Base-by-base conservation (phyloP, 2,329 filamentous ascomycete genomes). In the Fusarium foetens region DNA sequence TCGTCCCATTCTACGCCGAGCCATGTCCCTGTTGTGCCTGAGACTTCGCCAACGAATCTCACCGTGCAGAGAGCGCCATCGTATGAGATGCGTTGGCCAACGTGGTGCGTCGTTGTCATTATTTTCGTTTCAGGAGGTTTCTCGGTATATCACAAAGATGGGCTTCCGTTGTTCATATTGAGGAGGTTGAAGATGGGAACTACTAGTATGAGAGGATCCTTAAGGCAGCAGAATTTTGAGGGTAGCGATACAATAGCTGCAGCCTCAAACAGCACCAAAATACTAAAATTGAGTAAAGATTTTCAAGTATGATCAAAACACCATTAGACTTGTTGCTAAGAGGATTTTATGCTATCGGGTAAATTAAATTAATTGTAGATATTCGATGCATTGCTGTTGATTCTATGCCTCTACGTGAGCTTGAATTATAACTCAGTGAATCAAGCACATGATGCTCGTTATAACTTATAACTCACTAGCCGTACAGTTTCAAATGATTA, bases 1-100 rank as follows among this genome's bases (percentile, higher is more conserved):
- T 98, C 93, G 82, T 98, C 95, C 96, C 96, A 99, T 87, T 99
- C 96, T 52, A 98, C 94, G 51, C 96, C 96, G 38, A 98, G 87
- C 95, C 95, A 98, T 70, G 88, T 85, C 53, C 94, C 93, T 46
- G 88, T 86, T 13, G 94, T 95, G 74, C 92, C 93, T 55, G 89
- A 86, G 12, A 98, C 92, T 38, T 87, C 81, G 48, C 96, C 96
- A 68, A 93, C 83, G 79, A 95, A 98, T 68, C 94, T 91, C 64
- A 98, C 88, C 2, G 95, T 98, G 82, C 95, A 97, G 45, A 93
- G 83, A 25, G 90, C 89, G 36, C 90, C 90, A 73, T 92, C 90
- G 76, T 93, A 97, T 7, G 94, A 97, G 43, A 95, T 85, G 19
- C 96, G 91, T 81, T 96, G 91, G 58, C 93, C 93, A 70, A 91